Conservation (phyloP, 805 yeast genomes). For the Teunomyces atbi region DNA sequence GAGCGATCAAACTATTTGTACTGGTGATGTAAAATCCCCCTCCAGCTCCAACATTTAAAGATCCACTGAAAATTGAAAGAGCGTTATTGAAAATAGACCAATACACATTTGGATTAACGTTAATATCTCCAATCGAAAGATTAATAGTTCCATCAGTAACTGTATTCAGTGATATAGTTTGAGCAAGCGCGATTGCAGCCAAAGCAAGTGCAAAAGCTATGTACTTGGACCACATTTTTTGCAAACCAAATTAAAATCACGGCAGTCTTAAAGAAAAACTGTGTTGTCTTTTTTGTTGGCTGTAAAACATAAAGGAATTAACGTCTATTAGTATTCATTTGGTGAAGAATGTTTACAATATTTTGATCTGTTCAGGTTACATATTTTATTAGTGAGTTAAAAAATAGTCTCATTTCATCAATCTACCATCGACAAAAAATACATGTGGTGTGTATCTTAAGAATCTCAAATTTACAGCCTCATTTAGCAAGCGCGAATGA, state of each 20-base stretch:
- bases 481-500: no score
- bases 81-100: constrained; percentile 16
- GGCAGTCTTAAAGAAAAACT: not conserved
- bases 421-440: no score
- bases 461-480: no score
- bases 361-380: no score
- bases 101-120: constrained; percentile 14
- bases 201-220: not conserved
- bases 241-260: not conserved
- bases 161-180: constrained; percentile 11
- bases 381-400: no score
- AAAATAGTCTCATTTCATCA: no score
- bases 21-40: constrained; percentile 18
- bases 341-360: no score
- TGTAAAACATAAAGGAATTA: no score
- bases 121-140: constrained; percentile 18
- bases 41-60: constrained; percentile 10
- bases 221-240: not conserved
- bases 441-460: no score
- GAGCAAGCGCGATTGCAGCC: not conserved
- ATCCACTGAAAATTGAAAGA: not conserved
- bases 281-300: no score
- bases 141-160: constrained; percentile 16
- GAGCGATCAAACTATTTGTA: constrained; percentile 9
- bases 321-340: no score